Evolutionary conservation across 2,329 filamentous ascomycete species (phyloP), one percentile per base, ranked within the genome.

Genomic region (Alternaria atra): DNA sequence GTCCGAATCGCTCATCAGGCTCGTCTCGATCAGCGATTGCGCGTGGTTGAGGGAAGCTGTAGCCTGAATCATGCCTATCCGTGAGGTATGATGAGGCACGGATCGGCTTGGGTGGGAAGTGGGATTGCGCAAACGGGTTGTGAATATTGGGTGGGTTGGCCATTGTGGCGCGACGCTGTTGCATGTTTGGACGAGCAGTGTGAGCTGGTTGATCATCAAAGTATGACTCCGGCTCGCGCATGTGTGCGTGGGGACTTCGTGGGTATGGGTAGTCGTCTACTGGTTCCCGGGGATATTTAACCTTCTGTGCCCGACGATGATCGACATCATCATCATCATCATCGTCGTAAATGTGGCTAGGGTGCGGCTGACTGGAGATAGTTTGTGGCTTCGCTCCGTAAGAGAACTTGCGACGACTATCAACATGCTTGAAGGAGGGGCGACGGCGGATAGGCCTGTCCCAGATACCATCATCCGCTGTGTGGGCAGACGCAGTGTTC

Each of bases 401-500:
- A 25, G 25, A 12, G 5, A 42, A 34, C 13, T 58, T 48, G n/a
- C 39, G 54, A 13, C 44, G 61, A n/a, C 25, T 52, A 6, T 29
- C n/a, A 27, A 44, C 43, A 25, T 42, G 62, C 9, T 56, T 46
- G 20, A 29, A 6, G 1, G 63, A 35, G 13, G 61, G 47, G 32
- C 44, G 47, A 20, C 44, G n/a, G 20, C 59, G 60, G 6, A 64
- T 27, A 30, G 66, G 64, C 10, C 44, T 44, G 4, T 66, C 67
- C 55, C 72, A 73, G 48, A 73, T 57, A 30, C 63, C 63, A 42
- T 72, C 68, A 10, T 68, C 66, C 29, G 65, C 61, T 40, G 66
- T 69, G 32, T 68, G 66, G 8, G 57, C 47, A 6, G 72, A 74
- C 4, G 67, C 65, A 30, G 60, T 58, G 15, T 65, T 60, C 39